Evolutionary conservation across 441 rosid species (phyloP).

Genomic region (Corymbia calophylla): DNA sequence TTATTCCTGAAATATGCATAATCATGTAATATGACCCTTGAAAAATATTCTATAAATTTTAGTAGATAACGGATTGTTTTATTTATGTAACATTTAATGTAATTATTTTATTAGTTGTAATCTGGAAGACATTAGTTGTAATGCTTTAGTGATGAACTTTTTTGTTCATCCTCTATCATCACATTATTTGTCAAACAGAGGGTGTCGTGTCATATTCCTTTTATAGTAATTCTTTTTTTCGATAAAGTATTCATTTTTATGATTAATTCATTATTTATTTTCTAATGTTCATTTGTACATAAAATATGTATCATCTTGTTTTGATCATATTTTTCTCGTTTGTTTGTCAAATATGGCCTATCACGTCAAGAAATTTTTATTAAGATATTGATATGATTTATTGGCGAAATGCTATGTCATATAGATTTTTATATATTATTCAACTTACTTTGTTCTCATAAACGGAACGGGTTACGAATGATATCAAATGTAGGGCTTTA

Average conservation of each 20-base stretch:
- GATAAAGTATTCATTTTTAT: not conserved
- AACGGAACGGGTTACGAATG: not conserved
- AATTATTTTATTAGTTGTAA: too few relatives aligned
- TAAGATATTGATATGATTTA: not conserved
- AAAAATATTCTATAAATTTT: not conserved
- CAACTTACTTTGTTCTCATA: not conserved
- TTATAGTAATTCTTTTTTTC: not conserved
- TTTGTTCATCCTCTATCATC: not conserved
- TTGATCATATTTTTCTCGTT: not conserved
- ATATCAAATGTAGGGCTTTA: not conserved
- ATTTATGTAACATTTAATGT: not conserved
- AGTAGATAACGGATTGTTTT: not conserved
- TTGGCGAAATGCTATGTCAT: not conserved
- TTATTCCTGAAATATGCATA: not conserved
- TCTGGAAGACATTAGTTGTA: too few relatives aligned
- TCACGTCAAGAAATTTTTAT: not conserved
- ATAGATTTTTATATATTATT: too few relatives aligned
- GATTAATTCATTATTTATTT: too few relatives aligned
- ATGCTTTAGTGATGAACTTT: too few relatives aligned
- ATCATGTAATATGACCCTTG: not conserved
- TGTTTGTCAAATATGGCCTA: not conserved
- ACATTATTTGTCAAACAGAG: too few relatives aligned
- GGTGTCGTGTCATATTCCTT: not conserved
- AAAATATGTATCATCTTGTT: not conserved
- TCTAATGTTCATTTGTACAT: accelerated